Percentiles rank a stretch among this genome's conserved stretches.
Conservation (phyloP, 306 rosid genomes). For the Glycine latifolia region DNA sequence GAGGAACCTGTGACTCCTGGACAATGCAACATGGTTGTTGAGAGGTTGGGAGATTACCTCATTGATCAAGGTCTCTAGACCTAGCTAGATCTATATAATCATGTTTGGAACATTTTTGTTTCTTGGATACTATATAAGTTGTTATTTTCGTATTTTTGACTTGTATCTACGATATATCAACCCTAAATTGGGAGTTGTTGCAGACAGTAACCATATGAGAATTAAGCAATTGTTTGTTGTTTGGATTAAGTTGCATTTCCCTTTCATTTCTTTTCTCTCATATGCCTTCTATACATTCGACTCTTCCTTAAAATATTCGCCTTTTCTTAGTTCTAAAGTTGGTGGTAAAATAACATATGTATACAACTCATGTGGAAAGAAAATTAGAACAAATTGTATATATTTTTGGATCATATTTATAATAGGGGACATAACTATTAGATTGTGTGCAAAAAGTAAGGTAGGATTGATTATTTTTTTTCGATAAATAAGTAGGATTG, state of each 20-base stretch:
- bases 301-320: neutral
- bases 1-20: conserved; percentile 98
- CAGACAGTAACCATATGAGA: conserved; percentile 69
- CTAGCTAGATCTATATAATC: neutral
- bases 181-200: conserved; percentile 62
- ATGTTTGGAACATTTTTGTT: neutral
- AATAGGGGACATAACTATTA: no score
- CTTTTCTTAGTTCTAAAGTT: neutral
- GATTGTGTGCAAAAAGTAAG: no score
- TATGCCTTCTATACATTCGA: neutral
- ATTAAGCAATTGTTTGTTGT: conserved; percentile 46
- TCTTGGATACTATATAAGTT: conserved; percentile 16
- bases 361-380: no score
- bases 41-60: conserved; percentile 98
- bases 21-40: conserved; percentile 98
- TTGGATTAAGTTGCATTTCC: conserved; percentile 16
- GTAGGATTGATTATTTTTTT: no score
- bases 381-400: neutral
- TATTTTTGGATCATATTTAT: no score
- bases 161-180: conserved; percentile 57
- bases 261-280: no score
- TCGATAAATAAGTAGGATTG: no score
- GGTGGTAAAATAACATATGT: neutral
- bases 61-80: conserved; percentile 85
- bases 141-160: conserved; percentile 36